Evolutionary conservation across 2,329 filamentous ascomycete genomes (phyloP).

Genomic region (Aspergillus nomiae): DNA sequence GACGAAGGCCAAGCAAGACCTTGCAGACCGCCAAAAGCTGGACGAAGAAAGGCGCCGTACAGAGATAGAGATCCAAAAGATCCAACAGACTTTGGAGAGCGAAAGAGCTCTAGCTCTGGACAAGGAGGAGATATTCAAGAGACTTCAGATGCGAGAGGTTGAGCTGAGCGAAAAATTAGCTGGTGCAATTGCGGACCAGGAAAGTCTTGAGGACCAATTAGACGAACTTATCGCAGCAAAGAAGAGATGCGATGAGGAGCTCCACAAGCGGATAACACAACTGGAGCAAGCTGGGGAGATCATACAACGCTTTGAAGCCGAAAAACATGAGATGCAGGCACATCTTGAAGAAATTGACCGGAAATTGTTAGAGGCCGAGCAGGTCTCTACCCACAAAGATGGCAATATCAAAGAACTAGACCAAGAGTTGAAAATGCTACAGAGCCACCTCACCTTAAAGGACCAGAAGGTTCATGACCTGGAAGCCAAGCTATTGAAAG

Average conservation of each 20-base stretch:
- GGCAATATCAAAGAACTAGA: conserved; percentile 74
- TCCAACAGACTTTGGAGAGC: conserved; percentile 93
- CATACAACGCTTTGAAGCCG: conserved; percentile 80
- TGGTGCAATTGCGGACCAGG: conserved; percentile 90
- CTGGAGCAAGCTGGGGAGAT: conserved; percentile 89
- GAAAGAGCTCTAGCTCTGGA: conserved; percentile 94
- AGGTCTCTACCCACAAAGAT: conserved; percentile 70
- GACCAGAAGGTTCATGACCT: conserved; percentile 88
- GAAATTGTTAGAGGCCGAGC: conserved; percentile 70
- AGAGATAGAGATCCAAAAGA: conserved; percentile 81
- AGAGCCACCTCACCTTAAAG: conserved; percentile 85
- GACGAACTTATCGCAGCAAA: conserved; percentile 87
- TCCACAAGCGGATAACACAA: conserved; percentile 75
- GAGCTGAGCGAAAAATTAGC: conserved; percentile 92
- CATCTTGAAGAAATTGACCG: conserved; percentile 70
- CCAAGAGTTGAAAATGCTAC: conserved; percentile 86
- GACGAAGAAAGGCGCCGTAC: conserved; percentile 90
- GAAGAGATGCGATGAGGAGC: conserved; percentile 82
- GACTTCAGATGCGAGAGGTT: conserved; percentile 86
- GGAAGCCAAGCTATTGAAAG: conserved; percentile 78
- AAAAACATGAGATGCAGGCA: conserved; percentile 74
- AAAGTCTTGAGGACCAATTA: conserved; percentile 88
- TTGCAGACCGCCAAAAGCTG: conserved; percentile 72
- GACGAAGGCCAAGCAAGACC: conserved; percentile 77
- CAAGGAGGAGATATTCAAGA: conserved; percentile 98